Base-by-base conservation (phyloP, 2,329 filamentous ascomycete species). In the Colletotrichum gigasporum region DNA sequence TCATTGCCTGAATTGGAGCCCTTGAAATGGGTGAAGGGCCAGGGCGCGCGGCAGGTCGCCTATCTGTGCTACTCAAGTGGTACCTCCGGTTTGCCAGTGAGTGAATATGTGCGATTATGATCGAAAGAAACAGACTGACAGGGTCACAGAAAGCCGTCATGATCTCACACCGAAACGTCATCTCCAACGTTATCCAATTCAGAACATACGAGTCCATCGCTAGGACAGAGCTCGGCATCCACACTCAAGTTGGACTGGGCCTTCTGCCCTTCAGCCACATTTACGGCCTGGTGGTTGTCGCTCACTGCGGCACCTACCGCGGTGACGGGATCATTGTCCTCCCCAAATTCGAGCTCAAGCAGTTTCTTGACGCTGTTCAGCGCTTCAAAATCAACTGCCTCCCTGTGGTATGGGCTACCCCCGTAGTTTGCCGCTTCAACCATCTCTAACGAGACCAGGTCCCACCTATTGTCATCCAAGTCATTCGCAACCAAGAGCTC, bases 241-340 rank as follows among this genome's bases (percentile, higher is more conserved):
- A 74, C 4, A 82, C 76, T 1, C 78, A 84, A 62, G 75, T 85
- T 18, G 79, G 75, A 2, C 83, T 94, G 0, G 92, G 91, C 5
- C 80, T 95, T n/a, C 80, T 95, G 0, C 92, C 92, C 1, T 87
- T 93, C 72, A 94, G 90, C 68, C 93, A 96, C 71, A 96, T 96
- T 67, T 96, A 95, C 74, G 88, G 87, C 4, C 79, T 96, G 34
- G 87, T 93, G 5, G 87, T 93, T 14, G 87, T 93, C 63, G 88
- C 87, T 41, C 89, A 92, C 73, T 77, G 82, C 2, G 84, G 84
- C 24, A 80, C 87, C 2, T 95, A 89, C 72, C 85, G 90, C 39
- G 93, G 93, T 9, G 92, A 96, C 69, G 87, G 89, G 60, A 82
- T 90, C 9, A 83, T 96, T 53, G 84, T 95, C 5, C 82, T 96